Base-by-base conservation (phyloP, 1,284 basidiomycete genomes). In the Pseudozyma tsukubaensis region DNA sequence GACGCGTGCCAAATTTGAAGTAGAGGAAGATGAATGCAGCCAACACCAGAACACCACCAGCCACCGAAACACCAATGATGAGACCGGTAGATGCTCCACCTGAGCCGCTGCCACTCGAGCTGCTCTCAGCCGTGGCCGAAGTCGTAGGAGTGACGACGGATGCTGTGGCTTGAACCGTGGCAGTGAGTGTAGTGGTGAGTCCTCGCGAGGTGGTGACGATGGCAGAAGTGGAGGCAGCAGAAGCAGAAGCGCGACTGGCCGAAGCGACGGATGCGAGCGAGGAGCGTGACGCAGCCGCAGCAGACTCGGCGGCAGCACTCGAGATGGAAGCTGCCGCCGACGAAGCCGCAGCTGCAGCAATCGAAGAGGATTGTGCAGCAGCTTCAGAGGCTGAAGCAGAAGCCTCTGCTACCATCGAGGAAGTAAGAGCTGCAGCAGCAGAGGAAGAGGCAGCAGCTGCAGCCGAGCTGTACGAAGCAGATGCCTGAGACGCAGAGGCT, bases 61-160 rank as follows among this genome's bases (percentile, higher is more conserved):
- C 77, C 1, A 80, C 80, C 6, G 69, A 72, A 42, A 83, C 77
- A 37, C 83, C 83, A 24, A 80, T 76, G 73, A 83, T 83, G 32
- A 83, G 60, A 11, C 75, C 72, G 8, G 77, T 83, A 61, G 50
- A 57, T 9, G 59, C 55, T 8, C 62, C 53, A n/a, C 66, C 59
- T 11, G 55, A 61, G 4, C 32, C 50, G 47, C 44, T 52, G 53
- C 47, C 39, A 39, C 42, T 29, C 37, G 49, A 42, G 37, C 21
- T 47, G 34, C 61, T 45, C 0, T 54, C 52, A 18, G 21, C 59
- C 29, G 32, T 29, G 35, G 60, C 35, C 4, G 63, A 40, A 3
- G 51, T 16, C 10, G 61, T 58, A 14, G 70, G 51, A 1, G 57
- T 44, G 18, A n/a, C 35, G 5, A 48, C 43, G 1, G 59, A 50